A percentile compares a stretch with the other conserved stretches of the same genome.
These are phyloP conservation scores for Penicillium sp. DNA, from an alignment of 2,329 filamentous ascomycete genomes.

Conservation along the genomic window DNA sequence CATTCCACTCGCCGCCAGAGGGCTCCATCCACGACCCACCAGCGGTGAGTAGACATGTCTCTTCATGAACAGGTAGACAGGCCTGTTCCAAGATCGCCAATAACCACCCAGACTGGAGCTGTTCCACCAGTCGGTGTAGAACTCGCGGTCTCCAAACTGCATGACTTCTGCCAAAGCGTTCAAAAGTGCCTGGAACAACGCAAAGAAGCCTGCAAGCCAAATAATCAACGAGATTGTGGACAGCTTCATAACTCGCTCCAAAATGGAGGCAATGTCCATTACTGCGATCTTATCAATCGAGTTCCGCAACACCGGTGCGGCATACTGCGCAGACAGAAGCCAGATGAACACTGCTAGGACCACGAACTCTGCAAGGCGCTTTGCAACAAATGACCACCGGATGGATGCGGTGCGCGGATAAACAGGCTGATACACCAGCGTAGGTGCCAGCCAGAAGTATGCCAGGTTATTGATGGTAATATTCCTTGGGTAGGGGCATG, in stretches of 20 bases:
- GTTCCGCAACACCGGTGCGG: constrained; percentile 82
- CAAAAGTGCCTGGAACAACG: constrained; percentile 86
- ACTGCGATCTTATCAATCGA: constrained; percentile 82
- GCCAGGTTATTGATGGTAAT: constrained; percentile 82
- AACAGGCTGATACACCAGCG: constrained; percentile 92
- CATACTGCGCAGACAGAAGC: constrained; percentile 93
- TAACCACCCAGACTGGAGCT: constrained; percentile 79
- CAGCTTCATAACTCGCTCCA: constrained; percentile 89
- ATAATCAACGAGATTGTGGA: constrained; percentile 93
- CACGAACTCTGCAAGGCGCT: constrained; percentile 74
- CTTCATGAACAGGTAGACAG: constrained; percentile 95
- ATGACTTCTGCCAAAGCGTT: constrained; percentile 90
- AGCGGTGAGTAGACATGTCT: constrained; percentile 89
- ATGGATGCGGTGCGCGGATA: constrained; percentile 82
- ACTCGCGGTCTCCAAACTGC: constrained; percentile 86
- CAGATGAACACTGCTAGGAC: constrained; percentile 86
- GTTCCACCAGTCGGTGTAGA: constrained; percentile 99
- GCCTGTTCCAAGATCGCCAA: constrained; percentile 97
- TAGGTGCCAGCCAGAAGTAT: constrained; percentile 98
- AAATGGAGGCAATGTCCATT: constrained; percentile 74
- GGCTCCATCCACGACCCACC: constrained; percentile 76
- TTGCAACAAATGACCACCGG: constrained; percentile 83
- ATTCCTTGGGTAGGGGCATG: constrained; percentile 86
- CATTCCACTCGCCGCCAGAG: constrained; percentile 66
- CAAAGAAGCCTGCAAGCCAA: constrained; percentile 97